Evolutionary conservation across 2,329 filamentous ascomycete genomes (phyloP).

Genomic region (Nannizzia gypsea): DNA sequence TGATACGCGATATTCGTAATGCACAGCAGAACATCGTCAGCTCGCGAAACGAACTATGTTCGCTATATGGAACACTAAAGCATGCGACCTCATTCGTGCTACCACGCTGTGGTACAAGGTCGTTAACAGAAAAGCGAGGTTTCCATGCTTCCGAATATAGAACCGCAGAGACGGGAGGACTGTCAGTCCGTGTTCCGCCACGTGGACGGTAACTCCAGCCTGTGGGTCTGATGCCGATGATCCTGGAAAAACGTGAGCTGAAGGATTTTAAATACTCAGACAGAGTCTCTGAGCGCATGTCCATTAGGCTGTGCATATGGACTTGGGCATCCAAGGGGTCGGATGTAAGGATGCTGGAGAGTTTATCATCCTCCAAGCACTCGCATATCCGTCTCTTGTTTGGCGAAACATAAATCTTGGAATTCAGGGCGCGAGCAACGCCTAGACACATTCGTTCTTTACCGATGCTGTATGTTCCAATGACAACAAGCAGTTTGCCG

Average conservation of each 20-base stretch:
- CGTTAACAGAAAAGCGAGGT: conserved; percentile 55
- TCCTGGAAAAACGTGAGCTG: conserved; percentile 68
- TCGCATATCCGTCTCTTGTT: conserved; percentile 73
- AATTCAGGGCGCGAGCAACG: conserved; percentile 72
- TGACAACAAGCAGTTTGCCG: conserved; percentile 68
- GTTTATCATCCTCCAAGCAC: conserved; percentile 74
- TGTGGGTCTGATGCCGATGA: conserved; percentile 83
- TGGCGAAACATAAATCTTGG: conserved; percentile 79
- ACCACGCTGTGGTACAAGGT: conserved; percentile 71
- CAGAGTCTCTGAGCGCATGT: conserved; percentile 80
- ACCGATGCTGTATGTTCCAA: conserved; percentile 94
- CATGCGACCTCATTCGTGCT: conserved; percentile 72
- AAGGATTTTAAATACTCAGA: conserved; percentile 75
- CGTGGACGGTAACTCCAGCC: conserved; percentile 87
- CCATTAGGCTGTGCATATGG: conserved; percentile 94
- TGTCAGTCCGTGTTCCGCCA: conserved; percentile 49
- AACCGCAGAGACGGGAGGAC: conserved; percentile 52
- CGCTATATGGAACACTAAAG: conserved; percentile 89
- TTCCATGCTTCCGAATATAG: conserved; percentile 62
- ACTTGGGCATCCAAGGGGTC: conserved; percentile 80
- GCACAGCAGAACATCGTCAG: conserved; percentile 86
- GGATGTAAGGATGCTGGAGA: conserved; percentile 63
- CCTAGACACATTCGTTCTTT: conserved; percentile 93
- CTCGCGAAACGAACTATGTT: conserved; percentile 91
- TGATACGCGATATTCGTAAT: conserved; percentile 73